Evolutionary conservation across 305 asterid species (phyloP), one percentile per base, ranked within the genome.

Genomic region (Fraxinus nigra): DNA sequence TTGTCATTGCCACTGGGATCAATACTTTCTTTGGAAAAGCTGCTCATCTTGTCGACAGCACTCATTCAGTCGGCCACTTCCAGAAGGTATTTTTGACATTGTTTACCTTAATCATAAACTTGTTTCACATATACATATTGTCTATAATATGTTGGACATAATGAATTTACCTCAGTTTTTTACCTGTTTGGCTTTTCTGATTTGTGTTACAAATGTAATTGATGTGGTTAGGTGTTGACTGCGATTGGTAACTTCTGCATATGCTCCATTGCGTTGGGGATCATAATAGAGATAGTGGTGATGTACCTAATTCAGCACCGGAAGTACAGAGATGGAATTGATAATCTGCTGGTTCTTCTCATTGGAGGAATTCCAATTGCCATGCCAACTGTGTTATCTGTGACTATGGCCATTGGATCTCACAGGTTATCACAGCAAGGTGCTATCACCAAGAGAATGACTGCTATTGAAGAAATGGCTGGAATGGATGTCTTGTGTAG

Each of bases 171-270:
- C 32, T 24, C 30, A 2, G 16, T 10, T 9, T 59, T 4, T 46
- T 46, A 61, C 72, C 14, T 3, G 32, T 74, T 73, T 32, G 7
- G 0, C 22, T 48, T 54, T 59, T 54, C 59, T 78, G 59, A 43
- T 40, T 48, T 30, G 16, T 26, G 63, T 40, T 26, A 7, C 35
- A 20, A 13, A 34, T 79, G 75, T 75, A 73, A 37, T 79, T 78
- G 72, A 20, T 26, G 16, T 63, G 16, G 33, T 82, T 80, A 92
- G 97, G 98, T 95, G 86, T 81, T 95, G 79, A 92, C 99, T 1
- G 91, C 99, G 78, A 95, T 95, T 24, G 99, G 99, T 1, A 95
- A 95, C 92, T 94, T 94, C 92, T 94, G 99, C 86, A 95, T 95
- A 9, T 93, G 95, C 80, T 92, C 99, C 56, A 95, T 95, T 72